A percentile compares a stretch with the other conserved stretches of the same genome.
Evolutionary conservation across 164 flowering plant species (phyloP).

Genomic region (Chimonanthus praecox): DNA sequence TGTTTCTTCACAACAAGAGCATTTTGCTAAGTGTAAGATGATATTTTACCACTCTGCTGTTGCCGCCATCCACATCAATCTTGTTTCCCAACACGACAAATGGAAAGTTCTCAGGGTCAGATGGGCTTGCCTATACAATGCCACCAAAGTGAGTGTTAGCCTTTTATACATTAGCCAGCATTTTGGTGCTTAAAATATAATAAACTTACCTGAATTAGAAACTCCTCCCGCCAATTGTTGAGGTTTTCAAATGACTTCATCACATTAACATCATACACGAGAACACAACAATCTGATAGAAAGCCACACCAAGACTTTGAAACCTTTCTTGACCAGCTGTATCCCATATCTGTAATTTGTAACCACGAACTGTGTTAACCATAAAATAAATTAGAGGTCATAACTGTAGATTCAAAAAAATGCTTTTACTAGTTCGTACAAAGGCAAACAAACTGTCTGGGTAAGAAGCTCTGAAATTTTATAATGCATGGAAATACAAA

Average conservation of each 20-base stretch:
- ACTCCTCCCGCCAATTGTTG: constrained; percentile 87
- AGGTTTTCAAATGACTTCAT: constrained; percentile 83
- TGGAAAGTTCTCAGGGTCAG: constrained; percentile 94
- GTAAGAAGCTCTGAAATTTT: neutral
- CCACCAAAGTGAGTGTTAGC: constrained; percentile 1
- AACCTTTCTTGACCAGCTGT: constrained; percentile 95
- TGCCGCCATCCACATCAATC: constrained; percentile 90
- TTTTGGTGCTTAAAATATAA: neutral
- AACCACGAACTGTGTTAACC: neutral
- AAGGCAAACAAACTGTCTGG: neutral
- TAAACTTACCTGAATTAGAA: constrained; percentile 64
- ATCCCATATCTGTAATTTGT: constrained; percentile 69
- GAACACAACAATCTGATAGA: constrained; percentile 90
- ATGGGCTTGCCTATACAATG: constrained; percentile 69
- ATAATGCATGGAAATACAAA: neutral
- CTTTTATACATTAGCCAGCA: neutral
- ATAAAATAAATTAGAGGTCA: neutral
- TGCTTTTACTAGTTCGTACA: neutral
- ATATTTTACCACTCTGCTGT: constrained; percentile 72
- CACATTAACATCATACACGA: constrained; percentile 87
- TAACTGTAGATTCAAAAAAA: neutral
- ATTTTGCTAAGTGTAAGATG: neutral
- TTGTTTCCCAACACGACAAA: constrained; percentile 94
- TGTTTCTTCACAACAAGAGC: no score
- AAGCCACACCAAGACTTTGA: constrained; percentile 92